Percentiles rank a stretch among this genome's conserved stretches.
phyloP scores from a whole-genome alignment of 2,329 filamentous ascomycete genomes.

The Botryotinia globosa region DNA sequence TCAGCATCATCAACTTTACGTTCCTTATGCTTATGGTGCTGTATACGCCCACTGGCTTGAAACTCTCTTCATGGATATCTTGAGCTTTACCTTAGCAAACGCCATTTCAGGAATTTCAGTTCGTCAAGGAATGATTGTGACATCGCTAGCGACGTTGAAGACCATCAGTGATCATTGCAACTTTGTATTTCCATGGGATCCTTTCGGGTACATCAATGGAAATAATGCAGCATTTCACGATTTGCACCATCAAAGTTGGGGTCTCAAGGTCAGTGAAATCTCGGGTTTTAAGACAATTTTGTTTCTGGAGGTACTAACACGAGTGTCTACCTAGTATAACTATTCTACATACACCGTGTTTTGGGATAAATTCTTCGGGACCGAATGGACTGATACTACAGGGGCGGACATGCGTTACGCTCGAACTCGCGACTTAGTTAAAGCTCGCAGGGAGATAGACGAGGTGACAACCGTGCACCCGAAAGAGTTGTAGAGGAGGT shows the following conservation, averaged over 20 bases:
- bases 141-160: slow-evolving; percentile 15
- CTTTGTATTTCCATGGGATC: slow-evolving; percentile 20
- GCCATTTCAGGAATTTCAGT: slow-evolving; percentile 15
- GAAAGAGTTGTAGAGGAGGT: not conserved
- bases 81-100: slow-evolving; percentile 18
- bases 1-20: slow-evolving; percentile 16
- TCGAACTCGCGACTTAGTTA: slow-evolving; percentile 11
- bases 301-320: not conserved
- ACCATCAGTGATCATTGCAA: slow-evolving; percentile 20
- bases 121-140: slow-evolving; percentile 20
- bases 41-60: slow-evolving; percentile 18
- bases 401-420: slow-evolving; percentile 11
- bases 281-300: not conserved
- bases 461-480: not conserved
- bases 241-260: slow-evolving; percentile 22
- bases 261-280: slow-evolving; percentile 16
- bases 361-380: slow-evolving; percentile 21
- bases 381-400: slow-evolving; percentile 15
- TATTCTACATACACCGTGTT: slow-evolving; percentile 21
- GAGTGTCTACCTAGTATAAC: slow-evolving; percentile 10
- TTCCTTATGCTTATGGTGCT: slow-evolving; percentile 16
- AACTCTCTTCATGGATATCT: slow-evolving; percentile 17
- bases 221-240: slow-evolving; percentile 20
- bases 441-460: slow-evolving; percentile 3
- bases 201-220: slow-evolving; percentile 11